Evolutionary conservation across 805 yeast species (phyloP).

Genomic region (Yamadazyma akitaensis): DNA sequence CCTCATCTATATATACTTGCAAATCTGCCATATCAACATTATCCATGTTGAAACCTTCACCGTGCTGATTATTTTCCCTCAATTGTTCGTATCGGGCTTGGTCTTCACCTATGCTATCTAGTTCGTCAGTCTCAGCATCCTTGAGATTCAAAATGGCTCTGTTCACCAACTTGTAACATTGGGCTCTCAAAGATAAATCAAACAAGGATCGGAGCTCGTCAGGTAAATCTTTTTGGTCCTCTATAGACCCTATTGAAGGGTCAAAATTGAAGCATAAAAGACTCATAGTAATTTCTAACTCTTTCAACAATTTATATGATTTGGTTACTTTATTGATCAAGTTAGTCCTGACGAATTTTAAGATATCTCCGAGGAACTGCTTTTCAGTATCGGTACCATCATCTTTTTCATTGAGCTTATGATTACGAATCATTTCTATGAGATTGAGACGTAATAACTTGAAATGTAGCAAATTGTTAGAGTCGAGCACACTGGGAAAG

Average conservation of each 20-base stretch:
- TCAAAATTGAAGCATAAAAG: constrained; percentile 54
- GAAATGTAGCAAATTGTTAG: constrained; percentile 64
- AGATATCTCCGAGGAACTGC: constrained; percentile 53
- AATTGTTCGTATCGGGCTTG: constrained; percentile 13
- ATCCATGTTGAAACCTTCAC: background rate
- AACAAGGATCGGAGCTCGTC: constrained; percentile 52
- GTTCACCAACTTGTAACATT: constrained; percentile 70
- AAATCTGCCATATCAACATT: background rate
- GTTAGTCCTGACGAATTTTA: constrained; percentile 59
- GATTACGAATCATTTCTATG: constrained; percentile 74
- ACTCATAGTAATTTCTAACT: constrained; percentile 82
- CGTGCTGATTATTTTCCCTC: background rate
- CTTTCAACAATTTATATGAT: constrained; percentile 58
- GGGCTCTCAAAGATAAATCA: constrained; percentile 57
- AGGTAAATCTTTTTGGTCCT: constrained; percentile 47
- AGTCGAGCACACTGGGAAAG: constrained; percentile 65
- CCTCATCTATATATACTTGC: background rate
- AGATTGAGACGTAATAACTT: constrained; percentile 67
- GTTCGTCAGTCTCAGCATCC: constrained; percentile 18
- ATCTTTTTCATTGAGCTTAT: constrained; percentile 21
- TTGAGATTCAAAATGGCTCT: constrained; percentile 50
- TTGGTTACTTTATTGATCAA: constrained; percentile 59
- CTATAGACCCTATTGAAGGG: constrained; percentile 25
- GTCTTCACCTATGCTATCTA: constrained; percentile 19
- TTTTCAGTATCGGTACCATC: constrained; percentile 19